These are phyloP conservation scores for Leucosporidium creatinivorum DNA, from an alignment of 768 basidiomycete genomes.

Conservation along the genomic window DNA sequence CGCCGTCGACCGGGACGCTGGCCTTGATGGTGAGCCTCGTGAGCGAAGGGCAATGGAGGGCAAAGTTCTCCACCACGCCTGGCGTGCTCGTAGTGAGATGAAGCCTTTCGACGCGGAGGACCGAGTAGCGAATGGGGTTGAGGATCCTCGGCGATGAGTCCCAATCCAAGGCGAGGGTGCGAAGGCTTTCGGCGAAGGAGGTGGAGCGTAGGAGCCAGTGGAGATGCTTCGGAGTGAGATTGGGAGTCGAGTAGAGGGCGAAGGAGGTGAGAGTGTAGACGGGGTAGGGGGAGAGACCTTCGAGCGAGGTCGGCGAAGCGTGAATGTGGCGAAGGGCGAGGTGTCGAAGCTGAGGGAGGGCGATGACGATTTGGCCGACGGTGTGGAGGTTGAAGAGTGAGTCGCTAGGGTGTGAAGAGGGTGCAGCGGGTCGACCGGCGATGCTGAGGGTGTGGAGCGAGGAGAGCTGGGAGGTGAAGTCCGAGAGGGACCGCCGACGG, in stretches of 20 bases:
- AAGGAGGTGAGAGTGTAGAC: not conserved
- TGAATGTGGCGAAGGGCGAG: constrained; percentile 12
- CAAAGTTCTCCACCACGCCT: not conserved
- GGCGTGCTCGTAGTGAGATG: not conserved
- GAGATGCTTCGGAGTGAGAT: constrained; percentile 3
- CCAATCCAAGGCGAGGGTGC: constrained; percentile 13
- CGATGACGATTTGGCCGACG: constrained; percentile 14
- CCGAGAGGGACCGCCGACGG: constrained; percentile 10
- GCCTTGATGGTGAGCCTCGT: not conserved
- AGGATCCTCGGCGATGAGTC: not conserved
- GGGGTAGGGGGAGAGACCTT: constrained; percentile 12
- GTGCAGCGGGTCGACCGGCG: constrained; percentile 4
- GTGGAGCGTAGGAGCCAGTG: constrained; percentile 14
- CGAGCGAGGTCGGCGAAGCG: not conserved
- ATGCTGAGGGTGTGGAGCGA: constrained; percentile 7
- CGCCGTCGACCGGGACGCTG: not conserved
- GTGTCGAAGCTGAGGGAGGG: not conserved
- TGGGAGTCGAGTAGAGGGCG: not conserved
- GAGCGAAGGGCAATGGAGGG: constrained; percentile 13
- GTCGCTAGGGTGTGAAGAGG: not conserved
- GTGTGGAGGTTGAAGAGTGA: constrained; percentile 28
- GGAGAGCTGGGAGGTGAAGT: not conserved
- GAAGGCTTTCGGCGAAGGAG: constrained; percentile 17
- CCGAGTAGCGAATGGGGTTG: not conserved
- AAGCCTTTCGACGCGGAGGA: constrained; percentile 8